These are phyloP conservation scores for Taxawa tesnikishii DNA, from an alignment of 2,329 filamentous ascomycete species.

Conservation along the genomic window DNA sequence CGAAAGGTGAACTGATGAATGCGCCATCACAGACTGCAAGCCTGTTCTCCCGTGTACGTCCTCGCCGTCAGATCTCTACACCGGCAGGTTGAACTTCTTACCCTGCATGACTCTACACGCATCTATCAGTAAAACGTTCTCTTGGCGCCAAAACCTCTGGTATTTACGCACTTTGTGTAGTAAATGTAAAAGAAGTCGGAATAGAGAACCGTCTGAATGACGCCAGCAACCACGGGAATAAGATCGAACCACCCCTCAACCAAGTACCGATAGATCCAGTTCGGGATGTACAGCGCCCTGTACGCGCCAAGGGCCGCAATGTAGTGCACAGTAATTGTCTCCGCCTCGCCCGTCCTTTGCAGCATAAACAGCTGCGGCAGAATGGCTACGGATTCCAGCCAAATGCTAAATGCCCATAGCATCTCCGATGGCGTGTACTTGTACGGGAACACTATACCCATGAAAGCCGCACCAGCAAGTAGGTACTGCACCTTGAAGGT, in stretches of 20 bases:
- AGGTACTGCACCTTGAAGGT: constrained; percentile 97
- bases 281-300: constrained; percentile 91
- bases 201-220: constrained; percentile 90
- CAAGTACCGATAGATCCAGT: constrained; percentile 91
- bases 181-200: constrained; percentile 99
- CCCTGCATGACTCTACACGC: constrained; percentile 42
- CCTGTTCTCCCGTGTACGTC: too few relatives aligned
- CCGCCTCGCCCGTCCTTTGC: constrained; percentile 91
- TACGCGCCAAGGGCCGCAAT: constrained; percentile 87
- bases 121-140: too few relatives aligned
- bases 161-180: constrained; percentile 71
- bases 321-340: constrained; percentile 99
- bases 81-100: constrained; percentile 42
- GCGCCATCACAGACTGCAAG: too few relatives aligned
- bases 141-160: not conserved
- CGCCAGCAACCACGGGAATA: constrained; percentile 77
- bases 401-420: constrained; percentile 95
- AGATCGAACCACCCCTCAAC: constrained; percentile 71
- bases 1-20: too few relatives aligned
- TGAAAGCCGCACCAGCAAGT: constrained; percentile 62
- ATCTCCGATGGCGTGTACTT: constrained; percentile 72
- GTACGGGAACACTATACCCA: constrained; percentile 77
- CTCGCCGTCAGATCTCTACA: too few relatives aligned
- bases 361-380: constrained; percentile 97
- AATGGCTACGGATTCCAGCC: constrained; percentile 94